phyloP scores from a whole-genome alignment of 306 rosid genomes.

The Cercis canadensis region DNA sequence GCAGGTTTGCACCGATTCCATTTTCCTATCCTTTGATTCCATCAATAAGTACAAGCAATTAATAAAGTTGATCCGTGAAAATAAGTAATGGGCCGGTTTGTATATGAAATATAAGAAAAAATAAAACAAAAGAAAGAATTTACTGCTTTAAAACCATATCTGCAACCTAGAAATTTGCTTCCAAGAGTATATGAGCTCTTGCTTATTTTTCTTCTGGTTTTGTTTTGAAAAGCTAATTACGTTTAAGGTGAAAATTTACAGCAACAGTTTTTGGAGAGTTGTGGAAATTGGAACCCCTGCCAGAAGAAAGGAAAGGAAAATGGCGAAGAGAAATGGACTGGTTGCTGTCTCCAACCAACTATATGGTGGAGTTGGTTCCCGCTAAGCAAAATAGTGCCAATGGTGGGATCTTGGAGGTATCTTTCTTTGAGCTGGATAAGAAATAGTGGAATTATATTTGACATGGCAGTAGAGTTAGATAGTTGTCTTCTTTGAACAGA shows the following conservation, averaged over 20 bases:
- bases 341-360: constrained; percentile 90
- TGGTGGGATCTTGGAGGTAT: constrained; percentile 87
- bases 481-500: constrained; percentile 55
- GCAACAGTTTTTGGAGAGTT: constrained; percentile 87
- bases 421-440: constrained; percentile 28
- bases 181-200: constrained; percentile 2
- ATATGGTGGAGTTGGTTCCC: constrained; percentile 97
- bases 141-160: not conserved
- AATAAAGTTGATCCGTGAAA: not conserved
- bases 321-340: constrained; percentile 91
- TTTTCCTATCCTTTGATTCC: constrained; percentile 10
- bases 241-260: constrained; percentile 48
- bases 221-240: not conserved
- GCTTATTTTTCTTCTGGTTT: constrained; percentile 33
- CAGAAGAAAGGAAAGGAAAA: constrained; percentile 78
- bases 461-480: constrained; percentile 11
- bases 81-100: not conserved
- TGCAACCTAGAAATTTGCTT: constrained; percentile 21
- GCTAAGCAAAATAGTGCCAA: constrained; percentile 82
- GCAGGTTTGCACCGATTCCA: constrained; percentile 65
- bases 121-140: not conserved
- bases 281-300: constrained; percentile 93
- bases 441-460: constrained; percentile 10
- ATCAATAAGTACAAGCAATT: not conserved
- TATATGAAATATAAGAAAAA: constrained; percentile 5